Evolutionary conservation across 1,284 basidiomycete species (phyloP).

Genomic region (Apiotrichum gamsii): DNA sequence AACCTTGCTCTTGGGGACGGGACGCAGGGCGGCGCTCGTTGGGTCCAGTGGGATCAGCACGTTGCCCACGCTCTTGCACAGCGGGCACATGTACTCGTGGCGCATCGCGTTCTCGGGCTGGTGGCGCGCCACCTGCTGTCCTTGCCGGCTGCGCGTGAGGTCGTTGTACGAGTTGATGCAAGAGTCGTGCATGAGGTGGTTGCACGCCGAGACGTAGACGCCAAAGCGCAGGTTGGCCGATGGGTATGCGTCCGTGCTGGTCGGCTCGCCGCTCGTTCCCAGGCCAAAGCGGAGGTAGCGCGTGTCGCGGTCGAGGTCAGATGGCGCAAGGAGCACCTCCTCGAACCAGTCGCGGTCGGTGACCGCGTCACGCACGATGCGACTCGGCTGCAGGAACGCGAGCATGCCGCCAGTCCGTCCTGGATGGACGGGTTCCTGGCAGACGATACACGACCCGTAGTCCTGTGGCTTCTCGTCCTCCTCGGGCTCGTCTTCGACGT

Average conservation of each 20-base stretch:
- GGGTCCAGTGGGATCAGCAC: constrained; percentile 74
- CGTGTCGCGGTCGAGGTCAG: constrained; percentile 60
- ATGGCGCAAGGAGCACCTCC: constrained; percentile 62
- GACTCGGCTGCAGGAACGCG: constrained; percentile 84
- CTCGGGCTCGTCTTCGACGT: constrained; percentile 57
- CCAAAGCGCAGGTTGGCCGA: constrained; percentile 70
- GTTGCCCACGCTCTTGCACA: constrained; percentile 98
- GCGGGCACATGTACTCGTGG: constrained; percentile 91
- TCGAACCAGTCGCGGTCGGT: constrained; percentile 63
- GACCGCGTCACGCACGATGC: constrained; percentile 73
- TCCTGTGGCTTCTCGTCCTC: constrained; percentile 54
- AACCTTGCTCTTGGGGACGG: constrained; percentile 18
- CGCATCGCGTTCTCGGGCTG: constrained; percentile 90
- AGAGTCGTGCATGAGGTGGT: constrained; percentile 93
- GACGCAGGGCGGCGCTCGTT: constrained; percentile 17
- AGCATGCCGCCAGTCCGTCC: constrained; percentile 76
- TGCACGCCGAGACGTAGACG: constrained; percentile 82
- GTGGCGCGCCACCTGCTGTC: constrained; percentile 81
- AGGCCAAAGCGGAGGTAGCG: constrained; percentile 31
- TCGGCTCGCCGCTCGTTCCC: constrained; percentile 30
- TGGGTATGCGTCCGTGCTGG: constrained; percentile 57
- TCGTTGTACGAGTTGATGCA: constrained; percentile 89
- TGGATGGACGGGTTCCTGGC: constrained; percentile 83
- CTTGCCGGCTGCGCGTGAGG: constrained; percentile 82
- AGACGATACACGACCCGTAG: constrained; percentile 92